Conservation (phyloP, 192 early-diverging fungal species). For the Physocladia obscura region DNA sequence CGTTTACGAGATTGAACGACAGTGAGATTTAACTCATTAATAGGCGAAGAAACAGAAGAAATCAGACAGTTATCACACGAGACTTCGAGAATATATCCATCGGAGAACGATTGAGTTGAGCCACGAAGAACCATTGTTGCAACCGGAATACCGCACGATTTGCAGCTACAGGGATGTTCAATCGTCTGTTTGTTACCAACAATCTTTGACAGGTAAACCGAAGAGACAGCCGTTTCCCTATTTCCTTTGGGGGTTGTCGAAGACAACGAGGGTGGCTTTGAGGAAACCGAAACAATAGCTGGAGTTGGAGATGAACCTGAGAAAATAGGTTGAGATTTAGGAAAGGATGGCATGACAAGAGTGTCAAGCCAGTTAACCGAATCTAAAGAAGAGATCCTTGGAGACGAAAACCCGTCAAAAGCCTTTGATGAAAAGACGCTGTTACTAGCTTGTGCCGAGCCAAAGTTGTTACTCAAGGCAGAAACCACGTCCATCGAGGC, state of each 20-base stretch:
- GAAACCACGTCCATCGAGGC: conserved; percentile 3
- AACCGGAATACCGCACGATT: conserved; percentile 2
- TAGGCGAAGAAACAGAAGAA: neutral
- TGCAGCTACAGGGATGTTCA: conserved; percentile 17
- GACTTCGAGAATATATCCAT: conserved; percentile 16
- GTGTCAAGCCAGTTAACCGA: neutral
- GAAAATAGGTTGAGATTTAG: neutral
- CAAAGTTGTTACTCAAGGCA: conserved; percentile 12
- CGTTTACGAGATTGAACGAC: conserved; percentile 30
- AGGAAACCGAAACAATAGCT: neutral
- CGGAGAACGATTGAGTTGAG: neutral
- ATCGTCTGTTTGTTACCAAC: conserved; percentile 11
- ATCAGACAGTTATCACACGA: conserved; percentile 8
- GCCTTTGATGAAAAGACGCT: conserved; percentile 15
- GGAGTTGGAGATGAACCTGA: neutral
- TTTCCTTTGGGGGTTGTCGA: no score
- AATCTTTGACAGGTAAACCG: neutral
- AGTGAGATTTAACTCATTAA: neutral
- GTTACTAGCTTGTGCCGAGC: conserved; percentile 12
- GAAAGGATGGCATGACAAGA: neutral
- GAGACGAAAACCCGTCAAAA: neutral
- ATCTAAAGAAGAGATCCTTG: neutral
- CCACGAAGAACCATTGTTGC: conserved; percentile 32
- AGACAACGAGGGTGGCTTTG: no score
- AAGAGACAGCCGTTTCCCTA: conserved; percentile 18